Conservation (phyloP, 2,329 filamentous ascomycete genomes). For the Phialemonium atrogriseum region DNA sequence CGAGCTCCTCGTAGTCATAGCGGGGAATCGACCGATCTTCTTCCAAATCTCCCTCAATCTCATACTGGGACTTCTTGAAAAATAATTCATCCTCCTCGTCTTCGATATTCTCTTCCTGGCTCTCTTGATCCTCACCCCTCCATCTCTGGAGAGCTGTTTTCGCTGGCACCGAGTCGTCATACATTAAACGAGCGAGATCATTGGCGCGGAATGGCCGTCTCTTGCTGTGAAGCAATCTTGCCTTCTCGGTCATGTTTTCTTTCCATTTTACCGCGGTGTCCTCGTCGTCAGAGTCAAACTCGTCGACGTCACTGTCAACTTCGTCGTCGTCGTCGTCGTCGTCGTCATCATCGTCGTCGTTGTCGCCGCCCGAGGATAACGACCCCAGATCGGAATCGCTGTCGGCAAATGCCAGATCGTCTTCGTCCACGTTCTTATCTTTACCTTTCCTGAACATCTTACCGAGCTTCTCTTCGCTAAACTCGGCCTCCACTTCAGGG, state of each 20-base stretch:
- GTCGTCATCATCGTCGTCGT: slow-evolving; percentile 34
- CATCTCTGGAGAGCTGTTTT: slow-evolving; percentile 70
- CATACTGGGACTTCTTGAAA: slow-evolving; percentile 55
- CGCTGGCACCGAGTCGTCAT: slow-evolving; percentile 71
- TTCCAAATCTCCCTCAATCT: slow-evolving; percentile 58
- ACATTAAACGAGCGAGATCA: slow-evolving; percentile 82
- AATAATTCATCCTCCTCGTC: slow-evolving; percentile 53
- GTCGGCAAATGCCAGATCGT: slow-evolving; percentile 84
- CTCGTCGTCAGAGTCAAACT: slow-evolving; percentile 58
- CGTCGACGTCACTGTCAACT: slow-evolving; percentile 42
- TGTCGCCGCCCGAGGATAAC: slow-evolving; percentile 52
- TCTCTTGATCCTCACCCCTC: slow-evolving; percentile 56
- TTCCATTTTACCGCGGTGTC: slow-evolving; percentile 79
- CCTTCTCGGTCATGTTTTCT: slow-evolving; percentile 70
- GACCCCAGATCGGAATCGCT: slow-evolving; percentile 96
- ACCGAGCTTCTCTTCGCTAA: slow-evolving; percentile 51
- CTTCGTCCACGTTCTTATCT: slow-evolving; percentile 45
- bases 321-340: slow-evolving; percentile 46
- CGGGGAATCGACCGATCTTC: slow-evolving; percentile 75
- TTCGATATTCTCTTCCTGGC: slow-evolving; percentile 52
- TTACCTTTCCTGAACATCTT: slow-evolving; percentile 48
- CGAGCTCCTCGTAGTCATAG: slow-evolving; percentile 73
- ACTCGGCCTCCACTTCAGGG: slow-evolving; percentile 47
- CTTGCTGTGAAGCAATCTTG: slow-evolving; percentile 60
- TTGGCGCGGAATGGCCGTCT: slow-evolving; percentile 66